A percentile compares a stretch with the other conserved stretches of the same genome.
phyloP scores from a whole-genome alignment of 345 rosid genomes.

The Streptanthus diversifolius region DNA sequence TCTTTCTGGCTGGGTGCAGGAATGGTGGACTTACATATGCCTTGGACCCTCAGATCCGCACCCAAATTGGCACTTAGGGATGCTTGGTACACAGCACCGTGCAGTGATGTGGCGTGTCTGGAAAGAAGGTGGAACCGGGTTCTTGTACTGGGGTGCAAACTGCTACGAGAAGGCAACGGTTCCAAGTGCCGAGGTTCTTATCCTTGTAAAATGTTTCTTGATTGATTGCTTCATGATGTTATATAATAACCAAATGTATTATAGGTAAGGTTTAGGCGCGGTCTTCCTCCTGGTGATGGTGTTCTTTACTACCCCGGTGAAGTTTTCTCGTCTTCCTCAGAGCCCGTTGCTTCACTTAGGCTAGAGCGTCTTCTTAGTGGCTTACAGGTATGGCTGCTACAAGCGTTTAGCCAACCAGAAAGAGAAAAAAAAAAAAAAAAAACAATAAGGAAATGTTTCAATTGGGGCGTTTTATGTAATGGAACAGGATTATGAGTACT shows the following conservation, averaged over 20 bases:
- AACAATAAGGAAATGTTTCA: not conserved
- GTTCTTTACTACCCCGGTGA: slow-evolving; percentile 88
- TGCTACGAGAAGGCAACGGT: slow-evolving; percentile 89
- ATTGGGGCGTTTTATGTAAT: not conserved
- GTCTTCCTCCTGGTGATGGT: slow-evolving; percentile 95
- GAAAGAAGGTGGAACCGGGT: slow-evolving; percentile 99
- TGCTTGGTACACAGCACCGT: slow-evolving; percentile 97
- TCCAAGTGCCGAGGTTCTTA: slow-evolving; percentile 85
- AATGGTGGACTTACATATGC: slow-evolving; percentile 99
- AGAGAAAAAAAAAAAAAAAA: not conserved
- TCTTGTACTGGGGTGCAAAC: slow-evolving; percentile 97
- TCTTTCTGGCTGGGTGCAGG: slow-evolving; percentile 43
- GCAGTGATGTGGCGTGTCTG: slow-evolving; percentile 99
- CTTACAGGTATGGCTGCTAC: slow-evolving; percentile 58
- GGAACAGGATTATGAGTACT: slow-evolving; percentile 74
- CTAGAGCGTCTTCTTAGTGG: slow-evolving; percentile 93
- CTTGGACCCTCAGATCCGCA: slow-evolving; percentile 98
- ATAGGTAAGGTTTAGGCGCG: slow-evolving; percentile 85
- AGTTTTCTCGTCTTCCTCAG: slow-evolving; percentile 78
- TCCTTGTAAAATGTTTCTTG: not conserved
- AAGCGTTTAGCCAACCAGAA: not conserved
- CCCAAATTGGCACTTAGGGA: slow-evolving; percentile 97
- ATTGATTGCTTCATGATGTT: not conserved
- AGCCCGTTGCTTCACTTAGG: slow-evolving; percentile 85
- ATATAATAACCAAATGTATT: not conserved